phyloP scores from a whole-genome alignment of 306 rosid genomes.

The Cucumis melo region DNA sequence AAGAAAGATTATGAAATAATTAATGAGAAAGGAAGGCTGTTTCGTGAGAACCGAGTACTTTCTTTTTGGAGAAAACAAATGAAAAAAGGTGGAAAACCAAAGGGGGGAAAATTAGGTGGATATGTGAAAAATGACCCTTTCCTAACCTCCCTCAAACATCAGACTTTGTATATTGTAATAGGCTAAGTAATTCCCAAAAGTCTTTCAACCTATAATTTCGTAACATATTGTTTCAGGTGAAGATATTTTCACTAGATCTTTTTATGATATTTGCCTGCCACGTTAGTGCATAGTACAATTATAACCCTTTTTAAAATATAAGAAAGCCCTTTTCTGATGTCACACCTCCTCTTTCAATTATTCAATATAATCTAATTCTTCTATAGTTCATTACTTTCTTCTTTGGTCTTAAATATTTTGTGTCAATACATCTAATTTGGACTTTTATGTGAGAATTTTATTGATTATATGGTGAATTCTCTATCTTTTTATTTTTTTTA shows the following conservation, averaged over 20 bases:
- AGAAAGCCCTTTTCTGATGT: neutral
- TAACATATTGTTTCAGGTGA: neutral
- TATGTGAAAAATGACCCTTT: constrained; percentile 1
- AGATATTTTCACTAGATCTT: neutral
- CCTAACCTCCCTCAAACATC: neutral
- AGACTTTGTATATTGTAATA: neutral
- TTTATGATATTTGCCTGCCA: neutral
- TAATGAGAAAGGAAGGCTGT: neutral
- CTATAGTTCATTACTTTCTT: neutral
- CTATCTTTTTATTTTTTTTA: neutral
- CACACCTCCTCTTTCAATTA: neutral
- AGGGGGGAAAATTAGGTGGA: neutral
- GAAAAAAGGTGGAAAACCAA: neutral
- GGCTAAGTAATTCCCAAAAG: neutral
- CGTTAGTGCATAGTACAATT: neutral
- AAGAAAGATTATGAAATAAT: neutral
- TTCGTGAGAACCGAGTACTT: neutral
- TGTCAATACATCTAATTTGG: neutral
- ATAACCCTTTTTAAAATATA: neutral
- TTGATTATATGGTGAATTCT: neutral
- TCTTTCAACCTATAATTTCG: neutral
- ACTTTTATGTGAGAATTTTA: neutral
- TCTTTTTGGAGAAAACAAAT: neutral
- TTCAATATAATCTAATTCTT: neutral
- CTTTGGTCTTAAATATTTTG: neutral